Evolutionary conservation across 306 rosid species (phyloP).

Genomic region (Rosa multiflora): DNA sequence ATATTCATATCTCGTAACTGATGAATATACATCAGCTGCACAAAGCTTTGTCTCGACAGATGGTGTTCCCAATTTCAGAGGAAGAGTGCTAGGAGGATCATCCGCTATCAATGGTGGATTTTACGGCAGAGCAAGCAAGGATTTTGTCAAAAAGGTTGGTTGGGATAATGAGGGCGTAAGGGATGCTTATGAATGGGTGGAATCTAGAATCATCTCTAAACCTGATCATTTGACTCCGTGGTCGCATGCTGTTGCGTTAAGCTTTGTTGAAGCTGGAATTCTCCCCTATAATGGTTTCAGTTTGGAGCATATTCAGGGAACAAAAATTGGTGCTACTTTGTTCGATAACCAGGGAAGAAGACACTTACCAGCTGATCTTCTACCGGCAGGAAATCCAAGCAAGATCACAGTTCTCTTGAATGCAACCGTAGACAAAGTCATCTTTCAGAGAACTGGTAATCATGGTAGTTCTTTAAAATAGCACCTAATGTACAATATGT

Average conservation of each 20-base stretch:
- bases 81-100: too few relatives aligned
- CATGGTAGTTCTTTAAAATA: background rate
- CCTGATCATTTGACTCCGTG: conserved; percentile 49
- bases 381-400: conserved; percentile 48
- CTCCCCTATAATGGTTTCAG: conserved; percentile 67
- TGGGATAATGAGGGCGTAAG: conserved; percentile 57
- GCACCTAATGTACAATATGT: background rate
- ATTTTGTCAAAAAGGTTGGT: conserved; percentile 46
- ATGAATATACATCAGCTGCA: conserved; percentile 54
- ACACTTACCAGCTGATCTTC: conserved; percentile 68
- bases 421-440: conserved; percentile 65
- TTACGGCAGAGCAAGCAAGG: conserved; percentile 70
- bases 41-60: conserved; percentile 65
- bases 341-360: conserved; percentile 60
- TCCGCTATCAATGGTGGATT: conserved; percentile 61
- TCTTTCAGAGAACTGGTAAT: conserved; percentile 48
- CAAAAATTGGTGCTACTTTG: conserved; percentile 63
- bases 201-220: conserved; percentile 56
- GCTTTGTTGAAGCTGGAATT: conserved; percentile 72
- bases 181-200: conserved; percentile 69
- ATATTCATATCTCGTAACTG: conserved; percentile 43
- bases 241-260: conserved; percentile 60
- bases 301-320: conserved; percentile 63
- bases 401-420: conserved; percentile 55
- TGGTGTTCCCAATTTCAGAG: conserved; percentile 28